Conservation (phyloP, 2,329 filamentous ascomycete species). For the Colletotrichum eleusines region DNA sequence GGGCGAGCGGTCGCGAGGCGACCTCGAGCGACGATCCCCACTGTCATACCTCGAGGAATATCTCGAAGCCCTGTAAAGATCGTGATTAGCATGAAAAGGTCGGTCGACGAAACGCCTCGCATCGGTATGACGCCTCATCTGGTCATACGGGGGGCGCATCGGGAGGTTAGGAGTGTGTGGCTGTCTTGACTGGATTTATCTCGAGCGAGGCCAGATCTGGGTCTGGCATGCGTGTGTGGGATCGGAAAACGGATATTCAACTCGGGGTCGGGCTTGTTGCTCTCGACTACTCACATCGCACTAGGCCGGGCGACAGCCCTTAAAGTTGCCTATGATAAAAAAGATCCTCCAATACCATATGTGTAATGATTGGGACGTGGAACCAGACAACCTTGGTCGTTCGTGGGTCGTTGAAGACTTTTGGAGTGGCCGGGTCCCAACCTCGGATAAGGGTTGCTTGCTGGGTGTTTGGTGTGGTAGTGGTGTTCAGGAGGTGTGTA, state of each 20-base stretch:
- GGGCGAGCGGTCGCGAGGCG: slow-evolving; percentile 76
- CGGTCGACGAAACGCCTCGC: slow-evolving; percentile 36
- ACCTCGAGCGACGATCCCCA: slow-evolving; percentile 71
- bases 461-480: slow-evolving; percentile 17
- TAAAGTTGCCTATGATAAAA: slow-evolving; percentile 37
- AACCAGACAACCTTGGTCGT: slow-evolving; percentile 38
- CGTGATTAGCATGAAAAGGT: slow-evolving; percentile 37
- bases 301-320: slow-evolving; percentile 43
- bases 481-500: slow-evolving; percentile 36
- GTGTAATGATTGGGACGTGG: slow-evolving; percentile 41
- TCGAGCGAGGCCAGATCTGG: slow-evolving; percentile 10
- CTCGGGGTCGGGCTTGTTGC: slow-evolving; percentile 15
- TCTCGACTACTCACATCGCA: slow-evolving; percentile 41
- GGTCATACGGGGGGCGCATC: slow-evolving; percentile 38
- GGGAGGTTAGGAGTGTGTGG: slow-evolving; percentile 11
- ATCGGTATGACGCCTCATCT: slow-evolving; percentile 30
- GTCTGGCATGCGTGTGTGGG: slow-evolving; percentile 24
- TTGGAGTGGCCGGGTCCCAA: slow-evolving; percentile 40
- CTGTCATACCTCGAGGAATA: slow-evolving; percentile 71
- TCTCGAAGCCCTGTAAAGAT: slow-evolving; percentile 61
- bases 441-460: slow-evolving; percentile 40
- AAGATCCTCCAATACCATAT: slow-evolving; percentile 40
- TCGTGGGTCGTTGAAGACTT: slow-evolving; percentile 42
- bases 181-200: slow-evolving; percentile 7
- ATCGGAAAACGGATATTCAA: slow-evolving; percentile 4